Base-by-base conservation (phyloP, 2,329 filamentous ascomycete species). In the Colletotrichum orbiculare region DNA sequence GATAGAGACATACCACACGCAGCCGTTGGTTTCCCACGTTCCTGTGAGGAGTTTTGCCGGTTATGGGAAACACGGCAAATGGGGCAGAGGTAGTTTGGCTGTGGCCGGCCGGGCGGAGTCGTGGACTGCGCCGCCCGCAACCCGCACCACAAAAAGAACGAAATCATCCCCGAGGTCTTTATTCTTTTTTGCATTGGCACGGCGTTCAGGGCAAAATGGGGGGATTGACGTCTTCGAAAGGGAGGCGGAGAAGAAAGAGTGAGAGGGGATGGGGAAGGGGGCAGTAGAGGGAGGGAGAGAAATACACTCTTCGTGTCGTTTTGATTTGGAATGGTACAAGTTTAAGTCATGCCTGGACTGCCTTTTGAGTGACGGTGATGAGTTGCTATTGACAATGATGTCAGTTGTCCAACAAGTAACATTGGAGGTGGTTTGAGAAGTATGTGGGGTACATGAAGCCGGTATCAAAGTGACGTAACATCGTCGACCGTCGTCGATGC, bases 151-250 rank as follows among this genome's bases (percentile, higher is more conserved):
- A 41, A 41, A 41, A 13, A 41, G 38, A 25, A 25, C 25, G 41
- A 39, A 38, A 42, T 43, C 17, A 59, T 48, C 37, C 55, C 50
- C 49, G 33, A 60, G 55, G 56, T 41, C 53, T 63, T 60, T 41
- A 12, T 38, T 49, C 49, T 37, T 67, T 61, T 65, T 66, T 57
- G 62, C 66, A 67, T 67, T 67, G 66, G 64, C 64, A 68, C 59
- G 66, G 66, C 66, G 66, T 68, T 68, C 58, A 61, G 66, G 66
- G 58, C 63, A 61, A 64, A 54, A 66, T 34, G 35, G 49, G 54
- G 50, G 34, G 38, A 54, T 52, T 25, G 25, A 43, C 13, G 13
- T 7, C 6, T 17, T 17, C n/a, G 3, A 33, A 46, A 17, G 43
- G 43, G 15, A 46, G 43, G 17, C n/a, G 25, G 43, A 17, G 43